Base-by-base conservation (phyloP, 371 early-diverging fungal genomes). In the Chytridiales sp. region DNA sequence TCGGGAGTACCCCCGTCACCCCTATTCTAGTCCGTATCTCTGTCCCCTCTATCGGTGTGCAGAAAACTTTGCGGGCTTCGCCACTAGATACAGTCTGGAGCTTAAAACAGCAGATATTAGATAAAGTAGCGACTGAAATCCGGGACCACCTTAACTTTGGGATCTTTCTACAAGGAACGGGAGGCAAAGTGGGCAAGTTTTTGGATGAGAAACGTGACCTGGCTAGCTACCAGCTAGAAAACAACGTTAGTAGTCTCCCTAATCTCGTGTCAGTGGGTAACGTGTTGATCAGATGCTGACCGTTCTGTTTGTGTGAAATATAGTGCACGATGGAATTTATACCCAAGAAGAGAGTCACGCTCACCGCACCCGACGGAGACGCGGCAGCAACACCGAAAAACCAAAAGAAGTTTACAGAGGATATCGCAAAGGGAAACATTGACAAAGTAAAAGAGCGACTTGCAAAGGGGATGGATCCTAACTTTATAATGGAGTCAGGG, bases 401-500 rank as follows among this genome's bases (percentile, higher is more conserved):
- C 52, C 78, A 76, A 55, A 81, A 80, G 49, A 69, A 66, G 47
- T 69, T 80, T 42, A 27, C 74, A 27, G 82, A 80, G 42, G 78
- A 76, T 38, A 43, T 78, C 17, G 26, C 51, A 53, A 71, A 73
- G 47, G 74, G 78, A 3, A 54, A 61, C 27, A 19, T 71, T 8
- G 82, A 81, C 27, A 75, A 69, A 36, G 62, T 77, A 32, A 49
- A 59, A 22, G 79, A 78, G 31, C 30, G 64, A 46, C 57, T 50
- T 24, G n/a, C 26, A 5, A 71, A 66, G 47, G 71, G 69, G 3
- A 30, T 74, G 3, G 82, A 81, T 55, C 68, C 77, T 8, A 81
- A 81, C 53, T 79, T 81, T 58, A 52, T 51, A 58, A 56, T 68
- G 22, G 82, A 81, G 31, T 46, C 52, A 22, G 68, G 65, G 69